Conservation (phyloP, 176 grass and related monocot genomes). For the Cymbopogon citratus region DNA sequence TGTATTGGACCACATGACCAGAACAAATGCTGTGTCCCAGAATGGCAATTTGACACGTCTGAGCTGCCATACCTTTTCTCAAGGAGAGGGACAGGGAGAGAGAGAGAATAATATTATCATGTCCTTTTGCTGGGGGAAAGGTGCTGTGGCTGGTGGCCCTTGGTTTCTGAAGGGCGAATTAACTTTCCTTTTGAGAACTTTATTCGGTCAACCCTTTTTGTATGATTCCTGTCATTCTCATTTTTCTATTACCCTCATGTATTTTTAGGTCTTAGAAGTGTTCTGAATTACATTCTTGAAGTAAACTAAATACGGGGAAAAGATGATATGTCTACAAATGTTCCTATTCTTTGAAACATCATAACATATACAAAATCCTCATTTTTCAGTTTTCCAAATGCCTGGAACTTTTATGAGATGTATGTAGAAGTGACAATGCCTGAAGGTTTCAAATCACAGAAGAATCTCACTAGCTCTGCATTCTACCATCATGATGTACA, state of each 20-base stretch:
- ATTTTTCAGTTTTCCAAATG: no score
- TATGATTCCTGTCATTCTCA: constrained; percentile 11
- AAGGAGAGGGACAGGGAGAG: neutral
- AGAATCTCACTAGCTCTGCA: neutral
- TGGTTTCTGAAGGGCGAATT: constrained; percentile 9
- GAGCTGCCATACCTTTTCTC: neutral
- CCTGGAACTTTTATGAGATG: no score
- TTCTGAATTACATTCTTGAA: neutral
- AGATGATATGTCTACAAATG: neutral
- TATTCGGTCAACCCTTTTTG: constrained; percentile 30
- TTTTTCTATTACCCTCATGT: neutral
- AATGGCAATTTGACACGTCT: constrained; percentile 2
- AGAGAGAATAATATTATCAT: neutral
- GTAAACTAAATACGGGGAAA: neutral
- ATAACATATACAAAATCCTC: constrained; percentile 1
- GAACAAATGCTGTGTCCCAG: constrained; percentile 18
- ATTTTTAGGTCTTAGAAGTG: neutral
- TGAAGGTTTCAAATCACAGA: neutral
- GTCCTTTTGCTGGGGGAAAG: constrained; percentile 29
- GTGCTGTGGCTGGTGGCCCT: neutral
- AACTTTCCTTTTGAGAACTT: constrained; percentile 16
- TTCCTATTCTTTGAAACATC: neutral
- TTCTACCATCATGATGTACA: neutral
- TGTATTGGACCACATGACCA: neutral
- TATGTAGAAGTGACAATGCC: neutral